Base-by-base conservation (phyloP, 2,329 filamentous ascomycete genomes). In the Colletotrichum lindemuthianum region DNA sequence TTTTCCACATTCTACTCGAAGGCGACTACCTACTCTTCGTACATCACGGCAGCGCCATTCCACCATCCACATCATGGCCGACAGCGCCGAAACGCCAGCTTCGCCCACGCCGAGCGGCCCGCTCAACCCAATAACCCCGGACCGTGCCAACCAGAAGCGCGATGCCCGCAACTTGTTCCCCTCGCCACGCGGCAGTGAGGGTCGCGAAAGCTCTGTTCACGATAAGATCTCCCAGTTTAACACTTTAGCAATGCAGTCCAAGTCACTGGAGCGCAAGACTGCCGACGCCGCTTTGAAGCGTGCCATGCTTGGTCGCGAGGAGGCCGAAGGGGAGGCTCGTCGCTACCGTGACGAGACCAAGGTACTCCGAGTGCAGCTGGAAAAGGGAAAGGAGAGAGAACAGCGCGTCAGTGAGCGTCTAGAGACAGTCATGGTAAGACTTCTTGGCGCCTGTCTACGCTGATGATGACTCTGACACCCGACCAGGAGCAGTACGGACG, bases 191-290 rank as follows among this genome's bases (percentile, higher is more conserved):
- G 72, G 65, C 71, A 79, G 78, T 61, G 58, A 60, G 15, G 63
- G 58, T 32, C 82, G 86, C 67, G 86, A 88, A 66, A 87, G 85
- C 70, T 86, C 86, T 24, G 88, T 91, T 6, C 82, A 88, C 70
- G 86, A 90, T 65, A 87, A 88, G 72, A 90, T 92, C 67, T 88
- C 86, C 72, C 90, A 91, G 75, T 92, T 92, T 76, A 91, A 92
- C 78, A 86, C 82, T 61, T 81, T 92, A 40, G 85, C 89, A 61
- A 78, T 82, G 69, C 81, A 85, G 75, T 84, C 84, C 39, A 88
- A 87, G 71, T 83, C 87, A 51, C 78, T 88, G 57, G 88, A 90
- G 74, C 84, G 87, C 70, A 89, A 86, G 76, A 87, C 82, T 51
- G 88, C 86, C 70, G 88, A 90, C 69, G 87, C 88, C 37, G 88